Evolutionary conservation across 1,139 yeast genomes (phyloP).

Genomic region (Candida mesenterica): DNA sequence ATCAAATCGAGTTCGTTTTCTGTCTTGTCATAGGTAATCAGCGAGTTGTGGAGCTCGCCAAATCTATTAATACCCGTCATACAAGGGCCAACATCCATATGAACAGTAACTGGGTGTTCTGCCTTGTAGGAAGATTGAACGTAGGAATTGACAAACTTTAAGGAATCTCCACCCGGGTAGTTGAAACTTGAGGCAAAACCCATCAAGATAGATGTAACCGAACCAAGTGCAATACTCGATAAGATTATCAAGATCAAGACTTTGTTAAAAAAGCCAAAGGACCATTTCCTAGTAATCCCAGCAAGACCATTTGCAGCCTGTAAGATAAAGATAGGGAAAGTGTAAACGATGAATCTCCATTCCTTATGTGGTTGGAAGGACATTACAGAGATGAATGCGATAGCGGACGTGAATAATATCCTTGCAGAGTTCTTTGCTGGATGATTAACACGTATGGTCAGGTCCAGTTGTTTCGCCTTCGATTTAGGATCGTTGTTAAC

Average conservation of each 20-base stretch:
- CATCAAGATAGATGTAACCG: slow-evolving; percentile 50
- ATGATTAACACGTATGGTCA: slow-evolving; percentile 35
- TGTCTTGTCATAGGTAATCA: slow-evolving; percentile 69
- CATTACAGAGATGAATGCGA: slow-evolving; percentile 56
- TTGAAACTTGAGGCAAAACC: slow-evolving; percentile 67
- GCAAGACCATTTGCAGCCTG: slow-evolving; percentile 66
- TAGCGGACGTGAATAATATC: slow-evolving; percentile 39
- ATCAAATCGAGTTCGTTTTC: slow-evolving; percentile 47
- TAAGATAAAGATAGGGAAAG: slow-evolving; percentile 65
- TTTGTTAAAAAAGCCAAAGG: slow-evolving; percentile 26
- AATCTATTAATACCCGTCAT: slow-evolving; percentile 86
- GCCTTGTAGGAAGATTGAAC: slow-evolving; percentile 22
- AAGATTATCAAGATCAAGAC: slow-evolving; percentile 28
- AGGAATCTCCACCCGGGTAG: slow-evolving; percentile 88
- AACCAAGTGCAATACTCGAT: slow-evolving; percentile 26
- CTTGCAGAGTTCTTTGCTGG: slow-evolving; percentile 40
- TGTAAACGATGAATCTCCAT: slow-evolving; percentile 85
- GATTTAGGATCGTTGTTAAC: slow-evolving; percentile 5
- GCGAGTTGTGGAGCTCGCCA: slow-evolving; percentile 49
- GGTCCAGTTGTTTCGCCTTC: too few relatives aligned
- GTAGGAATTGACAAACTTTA: slow-evolving; percentile 50
- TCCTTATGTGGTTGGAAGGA: slow-evolving; percentile 92
- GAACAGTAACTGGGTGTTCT: slow-evolving; percentile 40
- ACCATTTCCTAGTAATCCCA: slow-evolving; percentile 34
- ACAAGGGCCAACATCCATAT: slow-evolving; percentile 77